A percentile compares a stretch with the other conserved stretches of the same genome.
These are phyloP conservation scores for Dactylellina haptotyla DNA, from an alignment of 2,329 filamentous ascomycete genomes.

Conservation along the genomic window DNA sequence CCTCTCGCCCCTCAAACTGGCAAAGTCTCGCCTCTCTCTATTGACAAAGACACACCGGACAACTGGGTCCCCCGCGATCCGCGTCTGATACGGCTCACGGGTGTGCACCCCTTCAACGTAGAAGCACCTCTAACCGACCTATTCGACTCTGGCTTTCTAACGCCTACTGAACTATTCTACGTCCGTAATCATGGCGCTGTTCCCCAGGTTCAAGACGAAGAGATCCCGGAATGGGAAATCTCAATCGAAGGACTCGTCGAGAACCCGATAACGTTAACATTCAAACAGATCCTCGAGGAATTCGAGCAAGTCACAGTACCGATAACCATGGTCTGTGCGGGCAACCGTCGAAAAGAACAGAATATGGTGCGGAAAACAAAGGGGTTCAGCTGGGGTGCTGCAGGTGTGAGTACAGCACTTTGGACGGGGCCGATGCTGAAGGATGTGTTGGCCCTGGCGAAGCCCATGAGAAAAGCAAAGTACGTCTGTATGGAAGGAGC, in stretches of 20 bases:
- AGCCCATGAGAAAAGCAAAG: slow-evolving; percentile 73
- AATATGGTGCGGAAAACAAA: slow-evolving; percentile 90
- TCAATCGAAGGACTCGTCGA: slow-evolving; percentile 86
- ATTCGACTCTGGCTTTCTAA: slow-evolving; percentile 79
- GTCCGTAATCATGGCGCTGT: slow-evolving; percentile 90
- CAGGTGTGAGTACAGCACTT: slow-evolving; percentile 84
- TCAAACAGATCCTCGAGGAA: slow-evolving; percentile 76
- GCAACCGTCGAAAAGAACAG: slow-evolving; percentile 91
- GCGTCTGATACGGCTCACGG: slow-evolving; percentile 84
- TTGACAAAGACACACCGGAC: slow-evolving; percentile 86
- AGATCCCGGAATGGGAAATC: slow-evolving; percentile 82
- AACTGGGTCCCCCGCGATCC: slow-evolving; percentile 81
- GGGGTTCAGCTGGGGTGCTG: slow-evolving; percentile 92
- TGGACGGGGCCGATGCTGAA: slow-evolving; percentile 84
- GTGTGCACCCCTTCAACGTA: slow-evolving; percentile 89
- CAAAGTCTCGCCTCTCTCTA: slow-evolving; percentile 71
- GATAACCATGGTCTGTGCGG: slow-evolving; percentile 88
- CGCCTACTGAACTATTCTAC: slow-evolving; percentile 87
- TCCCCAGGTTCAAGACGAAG: slow-evolving; percentile 76
- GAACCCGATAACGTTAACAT: slow-evolving; percentile 75
- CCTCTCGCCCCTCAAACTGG: slow-evolving; percentile 75
- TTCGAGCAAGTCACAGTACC: slow-evolving; percentile 87
- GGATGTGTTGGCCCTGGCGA: slow-evolving; percentile 75
- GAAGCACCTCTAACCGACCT: slow-evolving; percentile 83
- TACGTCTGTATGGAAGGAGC: slow-evolving; percentile 94